These are phyloP conservation scores for Calocybe cyanea DNA, from an alignment of 768 basidiomycete genomes.

Conservation along the genomic window DNA sequence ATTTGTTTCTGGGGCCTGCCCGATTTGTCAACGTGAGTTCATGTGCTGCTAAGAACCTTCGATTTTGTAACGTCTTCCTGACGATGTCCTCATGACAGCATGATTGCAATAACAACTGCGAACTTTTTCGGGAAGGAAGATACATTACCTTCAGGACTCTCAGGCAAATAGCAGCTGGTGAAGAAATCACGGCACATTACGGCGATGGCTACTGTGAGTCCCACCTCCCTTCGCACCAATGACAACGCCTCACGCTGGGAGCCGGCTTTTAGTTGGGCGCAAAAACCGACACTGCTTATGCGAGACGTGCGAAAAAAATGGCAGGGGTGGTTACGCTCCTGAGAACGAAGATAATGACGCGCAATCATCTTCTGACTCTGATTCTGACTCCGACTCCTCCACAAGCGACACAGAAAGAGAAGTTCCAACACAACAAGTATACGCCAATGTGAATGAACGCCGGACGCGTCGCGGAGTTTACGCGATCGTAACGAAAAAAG, in stretches of 20 bases:
- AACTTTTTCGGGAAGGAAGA: conserved; percentile 82
- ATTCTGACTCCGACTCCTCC: conserved; percentile 44
- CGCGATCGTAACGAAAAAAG: conserved; percentile 57
- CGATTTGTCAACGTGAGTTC: conserved; percentile 84
- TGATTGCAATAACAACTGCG: conserved; percentile 87
- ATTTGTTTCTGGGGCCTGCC: conserved; percentile 86
- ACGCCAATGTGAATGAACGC: conserved; percentile 70
- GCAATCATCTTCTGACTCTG: conserved; percentile 45
- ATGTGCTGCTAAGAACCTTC: conserved; percentile 14
- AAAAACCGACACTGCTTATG: conserved; percentile 77
- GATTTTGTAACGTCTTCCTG: conserved; percentile 15
- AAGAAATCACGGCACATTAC: conserved; percentile 88
- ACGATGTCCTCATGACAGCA: conserved; percentile 46
- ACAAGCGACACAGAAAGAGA: conserved; percentile 39
- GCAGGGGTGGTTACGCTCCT: conserved; percentile 70
- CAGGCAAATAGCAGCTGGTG: conserved; percentile 71
- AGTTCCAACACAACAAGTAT: conserved; percentile 25
- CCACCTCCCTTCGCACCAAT: conserved; percentile 1
- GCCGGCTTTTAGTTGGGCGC: conserved; percentile 46
- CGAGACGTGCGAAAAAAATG: conserved; percentile 79
- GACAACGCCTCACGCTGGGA: too few species aligned
- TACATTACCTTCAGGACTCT: conserved; percentile 88
- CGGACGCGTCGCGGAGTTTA: conserved; percentile 82
- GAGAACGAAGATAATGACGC: conserved; percentile 41
- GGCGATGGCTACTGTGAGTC: conserved; percentile 87